Base-by-base conservation (phyloP, 2,329 filamentous ascomycete genomes). In the Pyrenochaeta sp. region DNA sequence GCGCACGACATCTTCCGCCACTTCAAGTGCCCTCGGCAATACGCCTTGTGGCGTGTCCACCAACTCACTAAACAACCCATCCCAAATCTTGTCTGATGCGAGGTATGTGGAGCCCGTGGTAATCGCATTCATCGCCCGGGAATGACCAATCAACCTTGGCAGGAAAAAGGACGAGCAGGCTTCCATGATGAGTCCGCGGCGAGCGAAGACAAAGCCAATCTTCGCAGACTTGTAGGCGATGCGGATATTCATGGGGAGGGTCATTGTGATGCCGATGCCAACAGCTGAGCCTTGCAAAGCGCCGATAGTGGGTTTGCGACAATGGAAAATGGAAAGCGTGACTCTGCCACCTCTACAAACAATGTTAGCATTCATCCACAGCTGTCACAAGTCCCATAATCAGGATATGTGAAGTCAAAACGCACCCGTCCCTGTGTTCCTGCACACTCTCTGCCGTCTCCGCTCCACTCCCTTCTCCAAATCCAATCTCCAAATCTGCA, bases 151-250 rank as follows among this genome's bases (percentile, higher is more conserved):
- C 21, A 92, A 78, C 0, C 87, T 83, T 2, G 90, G 89, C 31
- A 92, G 79, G 78, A 90, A 92, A 74, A 84, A 92, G 7, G 85
- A 87, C 45, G 83, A 86, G 67, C 85, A 88, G 0, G 87, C 89
- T 74, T 93, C 90, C 84, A 90, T 88, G 54, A 86, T 81, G 65
- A 92, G 81, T 1, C 89, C 90, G 37, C 89, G 82, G 21, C 88
- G 83, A 20, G 83, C 81, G 72, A 92, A 93, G 15, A 91, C 88
- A 69, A 92, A 90, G 46, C 89, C 90, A 58, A 92, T 83, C 68
- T 89, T 89, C 2, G 88, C 87, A 10, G 77, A 75, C 35, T 76
- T 70, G 60, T 83, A 85, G 33, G 77, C 80, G 27, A 84, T 76
- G 36, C 84, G 78, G 48, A 86, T 85, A 29, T 79, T 79, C 67